A percentile compares a stretch with the other conserved stretches of the same genome.
Evolutionary conservation across 2,329 filamentous ascomycete genomes (phyloP).

Genomic region (Hypoxylon sp.): DNA sequence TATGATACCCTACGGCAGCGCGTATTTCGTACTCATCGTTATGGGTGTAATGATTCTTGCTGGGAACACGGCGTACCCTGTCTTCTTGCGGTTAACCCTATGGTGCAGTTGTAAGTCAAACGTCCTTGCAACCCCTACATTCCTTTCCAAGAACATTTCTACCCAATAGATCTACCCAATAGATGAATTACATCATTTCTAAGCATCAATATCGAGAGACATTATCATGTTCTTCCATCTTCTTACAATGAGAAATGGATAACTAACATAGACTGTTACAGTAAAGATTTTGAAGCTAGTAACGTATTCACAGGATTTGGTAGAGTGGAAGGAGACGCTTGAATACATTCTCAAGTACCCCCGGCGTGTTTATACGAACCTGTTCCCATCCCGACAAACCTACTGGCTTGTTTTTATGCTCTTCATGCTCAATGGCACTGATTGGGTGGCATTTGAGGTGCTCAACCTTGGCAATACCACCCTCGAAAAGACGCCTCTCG

Average conservation of each 20-base stretch:
- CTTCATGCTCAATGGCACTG: conserved; percentile 71
- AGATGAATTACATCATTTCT: background rate
- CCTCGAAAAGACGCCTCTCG: conserved; percentile 65
- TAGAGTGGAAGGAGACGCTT: conserved; percentile 64
- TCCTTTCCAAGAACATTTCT: background rate
- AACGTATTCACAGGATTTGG: conserved; percentile 57
- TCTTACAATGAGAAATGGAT: background rate
- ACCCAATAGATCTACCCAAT: background rate
- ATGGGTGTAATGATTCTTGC: conserved; percentile 73
- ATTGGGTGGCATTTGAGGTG: conserved; percentile 77
- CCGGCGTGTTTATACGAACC: conserved; percentile 71
- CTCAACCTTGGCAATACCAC: conserved; percentile 74
- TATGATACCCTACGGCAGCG: conserved; percentile 72
- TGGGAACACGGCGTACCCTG: conserved; percentile 76
- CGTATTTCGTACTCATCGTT: conserved; percentile 65
- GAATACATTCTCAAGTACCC: conserved; percentile 70
- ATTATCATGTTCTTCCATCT: too few relatives aligned
- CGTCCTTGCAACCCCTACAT: background rate
- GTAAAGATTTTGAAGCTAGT: conserved; percentile 59
- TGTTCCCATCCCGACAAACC: conserved; percentile 75
- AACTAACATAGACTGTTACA: conserved; percentile 17
- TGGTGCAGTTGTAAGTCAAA: conserved; percentile 61
- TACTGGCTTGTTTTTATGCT: conserved; percentile 77
- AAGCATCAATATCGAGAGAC: background rate
- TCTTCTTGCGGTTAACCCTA: conserved; percentile 72